These are phyloP conservation scores for Sarcomyxa edulis DNA, from an alignment of 768 basidiomycete species.

Conservation along the genomic window DNA sequence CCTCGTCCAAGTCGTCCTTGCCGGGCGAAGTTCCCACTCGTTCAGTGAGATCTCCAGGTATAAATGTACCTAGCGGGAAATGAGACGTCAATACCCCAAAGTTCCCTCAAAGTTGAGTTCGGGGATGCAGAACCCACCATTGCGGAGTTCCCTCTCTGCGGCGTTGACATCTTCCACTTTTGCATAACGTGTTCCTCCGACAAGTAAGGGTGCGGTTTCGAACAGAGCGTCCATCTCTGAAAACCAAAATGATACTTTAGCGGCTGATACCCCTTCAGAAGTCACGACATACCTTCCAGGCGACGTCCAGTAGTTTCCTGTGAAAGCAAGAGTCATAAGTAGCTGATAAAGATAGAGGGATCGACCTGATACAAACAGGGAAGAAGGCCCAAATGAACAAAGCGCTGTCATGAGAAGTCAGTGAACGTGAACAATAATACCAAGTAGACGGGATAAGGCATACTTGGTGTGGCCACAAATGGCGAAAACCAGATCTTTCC, in stretches of 20 bases:
- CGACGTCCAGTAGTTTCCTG: constrained; percentile 39
- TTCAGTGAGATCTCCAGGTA: constrained; percentile 23
- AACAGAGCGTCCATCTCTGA: constrained; percentile 40
- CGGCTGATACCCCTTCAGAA: background rate
- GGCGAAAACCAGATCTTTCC: constrained; percentile 35
- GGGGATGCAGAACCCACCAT: constrained; percentile 30
- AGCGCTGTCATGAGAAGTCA: constrained; percentile 26
- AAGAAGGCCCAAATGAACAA: constrained; percentile 39
- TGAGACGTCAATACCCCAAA: constrained; percentile 9
- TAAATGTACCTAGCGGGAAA: constrained; percentile 21
- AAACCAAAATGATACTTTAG: background rate
- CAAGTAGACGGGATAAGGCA: constrained; percentile 4
- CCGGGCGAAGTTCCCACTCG: no score
- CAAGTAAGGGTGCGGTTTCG: constrained; percentile 30
- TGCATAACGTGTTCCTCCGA: constrained; percentile 29
- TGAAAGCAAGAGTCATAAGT: constrained; percentile 2
- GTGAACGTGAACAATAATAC: no score
- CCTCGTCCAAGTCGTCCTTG: no score
- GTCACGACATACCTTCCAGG: constrained; percentile 26
- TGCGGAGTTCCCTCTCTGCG: constrained; percentile 31
- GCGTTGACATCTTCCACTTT: constrained; percentile 27
- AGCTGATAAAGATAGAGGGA: background rate
- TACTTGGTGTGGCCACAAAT: constrained; percentile 42
- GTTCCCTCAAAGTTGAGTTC: constrained; percentile 16
- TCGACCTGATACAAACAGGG: constrained; percentile 28